These are phyloP conservation scores for Aspergillus sp. DNA, from an alignment of 2,329 filamentous ascomycete genomes.

Conservation along the genomic window DNA sequence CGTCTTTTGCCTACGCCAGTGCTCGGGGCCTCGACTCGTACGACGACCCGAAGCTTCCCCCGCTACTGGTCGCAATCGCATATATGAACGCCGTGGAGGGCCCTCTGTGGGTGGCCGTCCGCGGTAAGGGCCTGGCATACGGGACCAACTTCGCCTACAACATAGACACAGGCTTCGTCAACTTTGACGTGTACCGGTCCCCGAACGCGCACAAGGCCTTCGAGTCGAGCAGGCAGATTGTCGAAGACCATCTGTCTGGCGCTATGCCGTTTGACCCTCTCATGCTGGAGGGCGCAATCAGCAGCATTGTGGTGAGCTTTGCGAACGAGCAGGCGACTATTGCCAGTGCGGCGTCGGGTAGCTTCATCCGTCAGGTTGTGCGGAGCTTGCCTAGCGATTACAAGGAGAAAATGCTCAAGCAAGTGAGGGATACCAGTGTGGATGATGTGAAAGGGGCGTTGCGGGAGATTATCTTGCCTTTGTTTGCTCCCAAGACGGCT, in stretches of 20 bases:
- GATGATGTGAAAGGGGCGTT: slow-evolving; percentile 71
- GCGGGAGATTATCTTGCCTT: slow-evolving; percentile 63
- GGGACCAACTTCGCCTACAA: slow-evolving; percentile 72
- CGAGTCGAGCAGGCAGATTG: slow-evolving; percentile 62
- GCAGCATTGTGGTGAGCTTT: slow-evolving; percentile 74
- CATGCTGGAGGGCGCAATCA: slow-evolving; percentile 82
- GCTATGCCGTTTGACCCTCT: slow-evolving; percentile 65
- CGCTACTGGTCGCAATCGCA: slow-evolving; percentile 76
- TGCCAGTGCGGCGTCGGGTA: slow-evolving; percentile 69
- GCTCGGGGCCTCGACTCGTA: slow-evolving; percentile 67
- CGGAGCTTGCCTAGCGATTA: slow-evolving; percentile 68
- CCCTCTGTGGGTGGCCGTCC: slow-evolving; percentile 85
- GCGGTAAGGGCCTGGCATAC: slow-evolving; percentile 88
- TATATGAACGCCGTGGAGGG: slow-evolving; percentile 93
- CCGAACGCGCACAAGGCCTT: slow-evolving; percentile 86
- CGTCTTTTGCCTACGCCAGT: slow-evolving; percentile 74
- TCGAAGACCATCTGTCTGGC: slow-evolving; percentile 66
- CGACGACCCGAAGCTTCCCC: slow-evolving; percentile 67
- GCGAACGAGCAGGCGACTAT: slow-evolving; percentile 86
- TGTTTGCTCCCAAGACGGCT: slow-evolving; percentile 71
- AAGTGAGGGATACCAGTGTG: slow-evolving; percentile 65
- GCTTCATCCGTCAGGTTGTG: slow-evolving; percentile 75
- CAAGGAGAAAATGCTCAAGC: slow-evolving; percentile 65
- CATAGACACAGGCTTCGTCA: slow-evolving; percentile 68
- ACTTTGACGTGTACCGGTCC: slow-evolving; percentile 81